phyloP scores from a whole-genome alignment of 768 basidiomycete genomes.

The Lentinula aciculospora region DNA sequence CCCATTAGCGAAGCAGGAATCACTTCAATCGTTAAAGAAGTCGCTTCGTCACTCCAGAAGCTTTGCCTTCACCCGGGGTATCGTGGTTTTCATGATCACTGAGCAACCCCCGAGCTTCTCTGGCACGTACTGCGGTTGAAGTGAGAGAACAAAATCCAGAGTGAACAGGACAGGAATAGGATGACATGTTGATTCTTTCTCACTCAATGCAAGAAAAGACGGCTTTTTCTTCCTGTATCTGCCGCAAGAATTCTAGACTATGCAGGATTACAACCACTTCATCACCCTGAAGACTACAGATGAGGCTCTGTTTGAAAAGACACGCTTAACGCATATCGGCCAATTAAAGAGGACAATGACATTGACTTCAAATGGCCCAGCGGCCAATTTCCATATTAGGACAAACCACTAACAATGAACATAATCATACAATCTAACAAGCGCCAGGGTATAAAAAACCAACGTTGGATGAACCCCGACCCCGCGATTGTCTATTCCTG shows the following conservation, averaged over 20 bases:
- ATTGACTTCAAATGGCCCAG: neutral
- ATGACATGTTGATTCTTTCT: too few relatives aligned
- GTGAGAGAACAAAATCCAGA: too few relatives aligned
- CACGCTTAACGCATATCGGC: neutral
- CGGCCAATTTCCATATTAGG: neutral
- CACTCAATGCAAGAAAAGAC: too few relatives aligned
- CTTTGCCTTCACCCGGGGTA: neutral
- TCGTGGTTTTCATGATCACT: neutral
- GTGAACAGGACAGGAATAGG: too few relatives aligned
- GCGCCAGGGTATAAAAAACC: neutral
- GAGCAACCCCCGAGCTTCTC: neutral
- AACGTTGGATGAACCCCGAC: neutral
- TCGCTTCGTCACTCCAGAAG: neutral
- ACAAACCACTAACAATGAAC: neutral
- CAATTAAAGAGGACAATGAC: neutral
- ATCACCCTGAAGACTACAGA: too few relatives aligned
- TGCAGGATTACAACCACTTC: too few relatives aligned
- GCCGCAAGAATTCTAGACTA: too few relatives aligned
- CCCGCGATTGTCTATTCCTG: too few relatives aligned
- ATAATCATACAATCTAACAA: neutral
- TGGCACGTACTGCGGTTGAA: neutral
- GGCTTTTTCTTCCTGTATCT: too few relatives aligned
- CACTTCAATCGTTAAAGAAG: neutral
- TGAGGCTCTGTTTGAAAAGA: too few relatives aligned
- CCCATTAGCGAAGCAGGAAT: neutral